A percentile compares a stretch with the other conserved stretches of the same genome.
phyloP scores from a whole-genome alignment of 176 grass and related monocot species.

The Coix lacrymajobi region DNA sequence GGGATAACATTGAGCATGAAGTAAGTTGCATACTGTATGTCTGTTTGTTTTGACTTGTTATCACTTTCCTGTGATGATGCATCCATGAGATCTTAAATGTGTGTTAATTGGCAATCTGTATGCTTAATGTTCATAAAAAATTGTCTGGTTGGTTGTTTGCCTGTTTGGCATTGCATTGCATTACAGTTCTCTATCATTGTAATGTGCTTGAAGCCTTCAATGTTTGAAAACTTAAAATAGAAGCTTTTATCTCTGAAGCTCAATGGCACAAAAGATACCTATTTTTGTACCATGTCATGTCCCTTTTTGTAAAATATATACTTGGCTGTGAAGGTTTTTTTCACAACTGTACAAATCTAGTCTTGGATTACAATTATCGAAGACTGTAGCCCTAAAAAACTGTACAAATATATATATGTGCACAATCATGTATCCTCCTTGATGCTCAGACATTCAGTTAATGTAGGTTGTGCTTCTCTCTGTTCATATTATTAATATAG shows the following conservation, averaged over 20 bases:
- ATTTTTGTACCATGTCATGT: not conserved
- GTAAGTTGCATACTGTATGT: constrained; percentile 28
- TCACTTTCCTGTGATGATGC: not conserved
- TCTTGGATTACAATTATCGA: not conserved
- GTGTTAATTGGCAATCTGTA: not conserved
- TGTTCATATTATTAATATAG: not conserved
- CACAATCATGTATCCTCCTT: not conserved
- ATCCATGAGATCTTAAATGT: not conserved
- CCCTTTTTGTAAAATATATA: not conserved
- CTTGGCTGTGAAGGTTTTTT: not conserved
- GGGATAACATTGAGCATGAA: constrained; percentile 97
- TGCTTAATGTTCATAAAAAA: not conserved
- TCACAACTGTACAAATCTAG: not conserved
- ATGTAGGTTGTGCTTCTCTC: not conserved
- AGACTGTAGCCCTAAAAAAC: not conserved
- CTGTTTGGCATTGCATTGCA: not conserved
- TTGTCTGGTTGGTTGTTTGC: not conserved
- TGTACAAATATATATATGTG: not conserved
- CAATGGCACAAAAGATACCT: not conserved
- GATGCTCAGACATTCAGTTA: not conserved
- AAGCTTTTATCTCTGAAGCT: not conserved
- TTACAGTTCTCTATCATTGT: not conserved
- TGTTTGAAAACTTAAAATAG: not conserved
- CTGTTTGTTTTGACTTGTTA: not conserved
- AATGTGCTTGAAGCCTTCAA: not conserved